Conservation (phyloP, 108 stramenopile genomes). For the Stephanodiscus triporus region DNA sequence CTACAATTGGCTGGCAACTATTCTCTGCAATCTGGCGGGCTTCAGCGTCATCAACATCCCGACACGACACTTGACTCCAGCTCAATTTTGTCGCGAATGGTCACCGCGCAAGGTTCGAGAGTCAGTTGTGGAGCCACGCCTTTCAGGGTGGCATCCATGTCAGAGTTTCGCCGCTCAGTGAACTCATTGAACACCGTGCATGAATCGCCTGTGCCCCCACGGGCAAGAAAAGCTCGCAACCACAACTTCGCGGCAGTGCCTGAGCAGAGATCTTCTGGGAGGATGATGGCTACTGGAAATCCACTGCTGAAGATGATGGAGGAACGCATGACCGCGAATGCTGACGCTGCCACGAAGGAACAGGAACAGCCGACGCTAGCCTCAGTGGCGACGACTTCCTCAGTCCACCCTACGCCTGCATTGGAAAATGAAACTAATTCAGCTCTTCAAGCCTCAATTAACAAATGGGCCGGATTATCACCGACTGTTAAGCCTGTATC, state of each 20-base stretch:
- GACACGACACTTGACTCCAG: constrained; percentile 16
- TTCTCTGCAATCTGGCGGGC: constrained; percentile 4
- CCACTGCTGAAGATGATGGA: constrained; percentile 46
- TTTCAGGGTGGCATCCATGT: constrained; percentile 39
- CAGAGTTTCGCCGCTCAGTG: constrained; percentile 29
- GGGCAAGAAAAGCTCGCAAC: constrained; percentile 11
- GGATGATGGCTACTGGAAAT: constrained; percentile 11
- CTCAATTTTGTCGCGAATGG: constrained; percentile 33
- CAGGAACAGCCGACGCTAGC: neutral
- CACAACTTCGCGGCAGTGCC: constrained; percentile 1
- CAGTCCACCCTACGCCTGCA: neutral
- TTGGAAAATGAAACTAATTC: constrained; percentile 4
- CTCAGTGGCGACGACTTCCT: constrained; percentile 4
- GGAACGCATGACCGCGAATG: constrained; percentile 41
- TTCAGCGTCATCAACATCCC: neutral
- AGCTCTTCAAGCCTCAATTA: constrained; percentile 38
- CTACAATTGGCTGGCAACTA: neutral
- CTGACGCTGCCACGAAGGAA: neutral
- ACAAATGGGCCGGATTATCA: constrained; percentile 39
- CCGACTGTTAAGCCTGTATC: neutral
- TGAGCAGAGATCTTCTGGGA: neutral
- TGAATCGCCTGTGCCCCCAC: neutral
- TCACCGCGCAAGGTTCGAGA: constrained; percentile 23
- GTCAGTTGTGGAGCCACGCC: constrained; percentile 3
- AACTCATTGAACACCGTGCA: constrained; percentile 20